Evolutionary conservation across 2,329 filamentous ascomycete species (phyloP).

Genomic region (Aspergillus vadensis): DNA sequence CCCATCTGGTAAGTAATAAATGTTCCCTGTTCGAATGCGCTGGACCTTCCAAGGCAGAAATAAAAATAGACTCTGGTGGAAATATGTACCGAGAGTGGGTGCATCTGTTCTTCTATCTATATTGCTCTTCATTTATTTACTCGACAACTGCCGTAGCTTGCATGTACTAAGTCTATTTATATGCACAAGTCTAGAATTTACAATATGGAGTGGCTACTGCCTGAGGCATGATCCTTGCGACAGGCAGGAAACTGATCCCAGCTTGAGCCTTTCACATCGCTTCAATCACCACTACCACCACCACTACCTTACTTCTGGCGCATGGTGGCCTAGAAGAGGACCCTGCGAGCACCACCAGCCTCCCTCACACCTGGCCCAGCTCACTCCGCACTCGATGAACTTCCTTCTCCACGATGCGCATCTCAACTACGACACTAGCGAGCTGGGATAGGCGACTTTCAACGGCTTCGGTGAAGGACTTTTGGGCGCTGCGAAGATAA

Average conservation of each 20-base stretch:
- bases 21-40: too few relatives aligned
- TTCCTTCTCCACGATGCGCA: conserved; percentile 44
- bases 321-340: neutral
- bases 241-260: too few relatives aligned
- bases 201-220: neutral
- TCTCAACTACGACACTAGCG: conserved; percentile 41
- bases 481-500: conserved; percentile 48
- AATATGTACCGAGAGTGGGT: neutral
- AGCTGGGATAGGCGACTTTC: conserved; percentile 40
- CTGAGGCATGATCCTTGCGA: neutral
- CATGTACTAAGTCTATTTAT: neutral
- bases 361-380: conserved; percentile 20
- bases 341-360: neutral
- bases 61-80: conserved; percentile 3
- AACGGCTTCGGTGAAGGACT: conserved; percentile 45
- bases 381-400: conserved; percentile 35
- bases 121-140: neutral
- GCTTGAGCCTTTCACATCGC: neutral
- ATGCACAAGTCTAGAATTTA: neutral
- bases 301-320: neutral
- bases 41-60: neutral
- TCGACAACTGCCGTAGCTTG: neutral
- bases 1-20: too few relatives aligned
- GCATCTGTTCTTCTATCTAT: neutral
- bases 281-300: neutral